Base-by-base conservation (phyloP, 805 yeast genomes). In the Clavispora fructus region DNA sequence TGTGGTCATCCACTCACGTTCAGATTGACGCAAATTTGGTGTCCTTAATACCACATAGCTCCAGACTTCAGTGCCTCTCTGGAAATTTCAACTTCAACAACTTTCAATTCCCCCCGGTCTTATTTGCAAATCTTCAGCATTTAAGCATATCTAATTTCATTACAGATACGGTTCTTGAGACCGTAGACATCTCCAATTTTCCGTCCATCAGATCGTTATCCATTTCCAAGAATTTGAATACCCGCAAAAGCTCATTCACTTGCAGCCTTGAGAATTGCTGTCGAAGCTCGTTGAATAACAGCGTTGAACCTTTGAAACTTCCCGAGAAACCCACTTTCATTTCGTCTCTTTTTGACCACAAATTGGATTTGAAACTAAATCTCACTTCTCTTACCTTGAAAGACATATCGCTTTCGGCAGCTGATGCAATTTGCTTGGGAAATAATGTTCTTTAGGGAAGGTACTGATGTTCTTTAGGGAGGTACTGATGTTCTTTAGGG, bases 141-240 rank as follows among this genome's bases (percentile, higher is more conserved):
- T 33, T 54, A 17, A 51, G 52, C 37, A 28, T 54, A 2, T 54
- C 57, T 16, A 44, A 46, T 35, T 35, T 48, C 39, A 39, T 29
- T 17, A 14, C 41, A 9, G 39, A 35, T 17, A 40, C 45, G 23
- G 30, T 40, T 9, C 42, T 48, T 6, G 27, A 23, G 7, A 19
- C 13, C n/a, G 23, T 50, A 2, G 42, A 46, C 19, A 16, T 50
- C 5, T 40, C 12, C 12, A 28, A 26, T 14, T 52, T 42, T 33
- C 47, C 49, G 10, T 28, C 31, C 7, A 14, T 52, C n/a, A 35
- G 31, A 17, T 40, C 48, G 11, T 35, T 54, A 23, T 44, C 49
- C 6, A 31, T 52, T 13, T 45, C 41, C 6, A 32, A 19, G 32
- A 10, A 23, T 23, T 40, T 40, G 1, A 39, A 49, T 4, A 17